Base-by-base conservation (phyloP, 2,329 filamentous ascomycete genomes). In the Pseudogymnoascus sp. region DNA sequence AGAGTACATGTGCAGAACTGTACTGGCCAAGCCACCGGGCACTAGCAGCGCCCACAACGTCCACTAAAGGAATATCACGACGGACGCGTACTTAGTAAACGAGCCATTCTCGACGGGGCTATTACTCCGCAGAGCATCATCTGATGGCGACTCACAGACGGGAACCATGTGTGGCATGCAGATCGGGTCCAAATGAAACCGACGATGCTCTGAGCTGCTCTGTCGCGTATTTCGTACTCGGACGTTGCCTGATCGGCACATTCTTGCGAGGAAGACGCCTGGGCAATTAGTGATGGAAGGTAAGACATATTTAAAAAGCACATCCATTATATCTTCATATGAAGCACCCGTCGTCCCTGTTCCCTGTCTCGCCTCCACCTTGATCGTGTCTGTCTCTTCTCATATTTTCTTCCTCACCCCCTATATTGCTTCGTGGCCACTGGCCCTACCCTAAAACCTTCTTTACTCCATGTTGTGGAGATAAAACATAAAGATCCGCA, bases 61-160 rank as follows among this genome's bases (percentile, higher is more conserved):
- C 28, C n/a, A 19, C 50, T 56, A 56, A 56, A 14, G 28, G 50
- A 33, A 56, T 19, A 56, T 56, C n/a, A 12, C n/a, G n/a, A 16
- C 10, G 50, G n/a, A 19, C 26, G 4, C 16, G 10, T 19, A 12
- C 50, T 56, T 56, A 26, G 26, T 31, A 11, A n/a, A 16, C 8
- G 26, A 56, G 46, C 46, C 46, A 56, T 56, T 56, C n/a, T 56
- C 46, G 46, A 56, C 46, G n/a, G 46, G 46, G 46, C 46, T 56
- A 56, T 33, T 56, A 56, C 46, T 56, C 46, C 46, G 46, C 26
- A 56, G 10, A 56, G 26, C n/a, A 19, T 56, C 46, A 56, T 56
- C 46, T 56, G 26, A 56, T 56, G 46, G 46, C 26, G 46, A 56
- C 46, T 56, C 26, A 33, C 4, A 33, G 46, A 53, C 26, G 46